A percentile compares a stretch with the other conserved stretches of the same genome.
Conservation (phyloP, 208 protist species). For the Trypanosoma avium region DNA sequence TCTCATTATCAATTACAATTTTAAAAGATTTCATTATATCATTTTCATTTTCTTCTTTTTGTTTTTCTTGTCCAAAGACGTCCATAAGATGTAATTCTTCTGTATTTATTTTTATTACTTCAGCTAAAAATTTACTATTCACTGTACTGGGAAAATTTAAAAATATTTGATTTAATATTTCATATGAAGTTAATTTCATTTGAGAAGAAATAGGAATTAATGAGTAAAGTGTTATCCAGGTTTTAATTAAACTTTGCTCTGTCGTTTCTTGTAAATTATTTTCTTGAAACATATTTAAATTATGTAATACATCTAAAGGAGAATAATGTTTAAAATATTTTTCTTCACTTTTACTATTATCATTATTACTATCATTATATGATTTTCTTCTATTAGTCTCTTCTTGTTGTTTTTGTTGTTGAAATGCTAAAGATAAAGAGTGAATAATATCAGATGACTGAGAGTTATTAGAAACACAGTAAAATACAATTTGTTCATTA, state of each 20-base stretch:
- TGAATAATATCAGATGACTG: not conserved
- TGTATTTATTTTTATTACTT: not conserved
- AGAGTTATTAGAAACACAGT: not conserved
- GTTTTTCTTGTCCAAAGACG: not conserved
- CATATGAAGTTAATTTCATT: too few relatives aligned
- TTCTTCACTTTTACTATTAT: too few relatives aligned
- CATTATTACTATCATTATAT: too few relatives aligned
- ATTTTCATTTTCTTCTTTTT: not conserved
- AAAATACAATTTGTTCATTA: not conserved
- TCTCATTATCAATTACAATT: constrained; percentile 10
- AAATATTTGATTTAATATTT: not conserved
- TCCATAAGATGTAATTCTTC: not conserved
- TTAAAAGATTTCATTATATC: not conserved
- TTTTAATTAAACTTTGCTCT: not conserved
- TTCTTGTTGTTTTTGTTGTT: not conserved
- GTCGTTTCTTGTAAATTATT: not conserved
- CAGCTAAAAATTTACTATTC: not conserved
- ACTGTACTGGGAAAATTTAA: not conserved
- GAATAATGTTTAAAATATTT: too few relatives aligned
- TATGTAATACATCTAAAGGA: too few relatives aligned
- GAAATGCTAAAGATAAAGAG: not conserved
- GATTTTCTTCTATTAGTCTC: not conserved
- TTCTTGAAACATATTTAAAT: too few relatives aligned
- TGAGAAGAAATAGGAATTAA: too few relatives aligned
- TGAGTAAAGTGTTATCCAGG: not conserved